These are phyloP conservation scores for Blumeriella jaapii DNA, from an alignment of 2,329 filamentous ascomycete genomes.

Conservation along the genomic window DNA sequence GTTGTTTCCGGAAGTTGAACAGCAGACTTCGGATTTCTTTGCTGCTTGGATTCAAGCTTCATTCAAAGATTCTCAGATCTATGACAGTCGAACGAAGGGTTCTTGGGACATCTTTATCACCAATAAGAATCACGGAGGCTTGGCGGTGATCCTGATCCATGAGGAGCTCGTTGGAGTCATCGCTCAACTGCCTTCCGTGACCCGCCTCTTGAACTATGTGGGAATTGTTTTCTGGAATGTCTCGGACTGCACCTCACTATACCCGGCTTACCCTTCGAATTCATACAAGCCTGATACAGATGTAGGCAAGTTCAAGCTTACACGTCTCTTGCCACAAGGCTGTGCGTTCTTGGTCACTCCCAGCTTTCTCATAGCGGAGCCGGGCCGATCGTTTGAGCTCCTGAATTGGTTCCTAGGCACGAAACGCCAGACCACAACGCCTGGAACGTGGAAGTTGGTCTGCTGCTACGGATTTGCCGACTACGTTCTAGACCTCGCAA, in stretches of 20 bases:
- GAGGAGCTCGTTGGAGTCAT: conserved; percentile 16
- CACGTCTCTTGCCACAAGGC: conserved; percentile 34
- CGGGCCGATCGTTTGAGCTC: conserved; percentile 29
- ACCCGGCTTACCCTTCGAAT: conserved; percentile 24
- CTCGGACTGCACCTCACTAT: conserved; percentile 13
- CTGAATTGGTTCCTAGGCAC: conserved; percentile 31
- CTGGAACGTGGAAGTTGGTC: conserved; percentile 14
- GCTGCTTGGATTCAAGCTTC: conserved; percentile 34
- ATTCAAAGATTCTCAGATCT: conserved; percentile 33
- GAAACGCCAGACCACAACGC: conserved; percentile 8
- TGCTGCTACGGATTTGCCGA: conserved; percentile 18
- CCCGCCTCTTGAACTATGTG: conserved; percentile 1
- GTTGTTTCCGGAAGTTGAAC: conserved; percentile 34
- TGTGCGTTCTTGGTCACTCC: conserved; percentile 37
- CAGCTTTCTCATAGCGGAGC: conserved; percentile 38
- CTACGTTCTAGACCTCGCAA: conserved; percentile 24
- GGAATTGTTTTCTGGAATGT: conserved; percentile 19
- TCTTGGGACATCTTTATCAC: conserved; percentile 39
- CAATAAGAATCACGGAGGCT: conserved; percentile 14
- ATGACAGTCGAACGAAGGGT: conserved; percentile 31
- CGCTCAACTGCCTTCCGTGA: conserved; percentile 14
- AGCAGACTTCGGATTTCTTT: conserved; percentile 30
- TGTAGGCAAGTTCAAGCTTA: conserved; percentile 29
- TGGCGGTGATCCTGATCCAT: conserved; percentile 22
- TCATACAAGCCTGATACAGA: conserved; percentile 8